These are phyloP conservation scores for Triticum dicoccoides DNA, from an alignment of 176 grass and related monocot species.

Conservation along the genomic window DNA sequence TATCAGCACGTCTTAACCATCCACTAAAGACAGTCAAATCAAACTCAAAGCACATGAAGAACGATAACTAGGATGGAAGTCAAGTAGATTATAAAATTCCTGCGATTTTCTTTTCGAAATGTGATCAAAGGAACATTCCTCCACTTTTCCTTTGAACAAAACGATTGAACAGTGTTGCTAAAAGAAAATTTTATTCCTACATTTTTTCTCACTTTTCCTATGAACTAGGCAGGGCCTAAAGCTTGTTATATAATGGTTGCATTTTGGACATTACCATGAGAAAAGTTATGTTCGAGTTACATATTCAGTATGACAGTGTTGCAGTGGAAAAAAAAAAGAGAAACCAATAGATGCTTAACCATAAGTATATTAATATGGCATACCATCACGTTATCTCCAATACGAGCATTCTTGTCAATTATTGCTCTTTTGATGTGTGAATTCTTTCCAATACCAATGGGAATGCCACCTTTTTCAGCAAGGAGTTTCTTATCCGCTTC, in stretches of 20 bases:
- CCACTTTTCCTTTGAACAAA: neutral
- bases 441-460: constrained; percentile 92
- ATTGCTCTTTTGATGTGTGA: constrained; percentile 87
- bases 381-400: constrained; percentile 95
- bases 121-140: neutral
- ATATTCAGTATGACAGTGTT: neutral
- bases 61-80: neutral
- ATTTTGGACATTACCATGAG: neutral
- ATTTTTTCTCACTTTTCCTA: neutral
- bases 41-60: neutral
- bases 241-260: neutral
- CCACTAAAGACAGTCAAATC: neutral
- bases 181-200: neutral
- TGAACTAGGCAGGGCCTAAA: neutral
- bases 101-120: neutral
- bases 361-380: constrained; percentile 13
- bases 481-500: constrained; percentile 76
- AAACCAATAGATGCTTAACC: constrained; percentile 1
- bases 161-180: neutral
- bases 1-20: too few species aligned
- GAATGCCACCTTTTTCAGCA: constrained; percentile 65
- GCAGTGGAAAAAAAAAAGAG: neutral
- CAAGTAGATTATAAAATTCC: neutral
- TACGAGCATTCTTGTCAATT: constrained; percentile 98
- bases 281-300: neutral